Evolutionary conservation across 306 rosid genomes (phyloP), one percentile per base, ranked within the genome.

Genomic region (Pyrus betulifolia): DNA sequence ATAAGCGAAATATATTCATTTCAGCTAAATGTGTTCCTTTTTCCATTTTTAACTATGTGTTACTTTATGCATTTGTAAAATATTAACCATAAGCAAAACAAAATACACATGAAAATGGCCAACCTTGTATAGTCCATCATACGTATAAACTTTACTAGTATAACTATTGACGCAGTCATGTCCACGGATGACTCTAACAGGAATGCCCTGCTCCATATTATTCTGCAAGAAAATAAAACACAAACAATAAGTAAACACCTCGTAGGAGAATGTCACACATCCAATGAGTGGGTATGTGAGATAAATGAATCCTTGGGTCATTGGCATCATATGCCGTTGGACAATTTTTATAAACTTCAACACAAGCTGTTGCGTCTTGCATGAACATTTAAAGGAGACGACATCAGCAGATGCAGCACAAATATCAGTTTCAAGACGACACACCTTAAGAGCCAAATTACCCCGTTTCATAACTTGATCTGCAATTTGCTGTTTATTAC

Each of bases 111-210:
- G 35, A 66, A 40, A n/a, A 67, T 67, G 45, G 63, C 73, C 11
- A 19, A 85, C 85, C 88, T 81, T 73, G 78, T 81, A 85, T 71
- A 85, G 77, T 13, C 88, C 83, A 70, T 85, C 88, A 66, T 78
- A 85, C 3, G 83, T 71, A 30, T 85, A 82, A 13, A 82, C 79
- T 59, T 75, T 85, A 17, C 4, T 44, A 15, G 79, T 64, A 72
- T 78, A 78, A 70, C 85, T 82, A 40, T 38, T 79, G 17, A 25
- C 54, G 46, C 85, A 82, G 22, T 46, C 59, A 62, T 82, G 83
- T 38, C 88, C 85, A 55, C 88, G 83, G 54, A 85, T 55, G 15
- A 85, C 85, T 75, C 83, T 82, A 30, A 85, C 78, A 6, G 83
- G 81, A 42, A 80, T 7, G 25, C 59, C 44, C 45, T 85, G 85